A percentile compares a stretch with the other conserved stretches of the same genome.
phyloP scores from a whole-genome alignment of 495 filamentous ascomycete species.

The Cercophora scortea region DNA sequence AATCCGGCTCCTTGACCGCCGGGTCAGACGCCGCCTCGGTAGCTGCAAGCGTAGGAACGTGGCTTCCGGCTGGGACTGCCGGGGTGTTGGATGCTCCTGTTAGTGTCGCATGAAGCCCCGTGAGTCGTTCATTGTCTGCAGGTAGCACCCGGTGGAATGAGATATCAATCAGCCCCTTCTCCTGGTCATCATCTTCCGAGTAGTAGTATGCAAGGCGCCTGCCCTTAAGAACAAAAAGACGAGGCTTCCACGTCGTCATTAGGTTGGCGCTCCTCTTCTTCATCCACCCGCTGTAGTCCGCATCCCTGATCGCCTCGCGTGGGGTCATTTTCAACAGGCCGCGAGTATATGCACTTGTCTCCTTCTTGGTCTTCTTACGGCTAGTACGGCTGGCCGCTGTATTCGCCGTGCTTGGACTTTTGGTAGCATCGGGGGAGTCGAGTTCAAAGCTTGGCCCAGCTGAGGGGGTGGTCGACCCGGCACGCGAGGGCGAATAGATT shows the following conservation, averaged over 20 bases:
- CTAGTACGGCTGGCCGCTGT: conserved; percentile 30
- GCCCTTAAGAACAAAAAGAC: conserved; percentile 88
- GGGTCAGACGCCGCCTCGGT: conserved; percentile 33
- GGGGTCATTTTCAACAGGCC: conserved; percentile 79
- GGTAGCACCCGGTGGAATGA: conserved; percentile 92
- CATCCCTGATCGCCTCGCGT: conserved; percentile 72
- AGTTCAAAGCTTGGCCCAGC: conserved; percentile 71
- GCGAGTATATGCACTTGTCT: conserved; percentile 86
- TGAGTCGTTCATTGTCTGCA: conserved; percentile 85
- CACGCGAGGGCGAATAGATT: conserved; percentile 59
- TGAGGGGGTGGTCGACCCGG: conserved; percentile 82
- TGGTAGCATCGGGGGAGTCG: conserved; percentile 60
- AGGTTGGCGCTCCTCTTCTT: conserved; percentile 94
- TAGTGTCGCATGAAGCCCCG: conserved; percentile 82
- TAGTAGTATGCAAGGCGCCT: conserved; percentile 94
- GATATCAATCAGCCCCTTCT: conserved; percentile 95
- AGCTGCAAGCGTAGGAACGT: conserved; percentile 46
- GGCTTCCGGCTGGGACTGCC: conserved; percentile 59
- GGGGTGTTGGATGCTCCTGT: conserved; percentile 77
- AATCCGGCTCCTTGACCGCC: conserved; percentile 37
- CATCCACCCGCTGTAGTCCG: conserved; percentile 98
- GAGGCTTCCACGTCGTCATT: conserved; percentile 94
- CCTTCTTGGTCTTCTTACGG: conserved; percentile 70
- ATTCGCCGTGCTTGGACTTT: conserved; percentile 40
- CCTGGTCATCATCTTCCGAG: conserved; percentile 80